Base-by-base conservation (phyloP, 1,139 yeast species). In the Candida freyschussii region DNA sequence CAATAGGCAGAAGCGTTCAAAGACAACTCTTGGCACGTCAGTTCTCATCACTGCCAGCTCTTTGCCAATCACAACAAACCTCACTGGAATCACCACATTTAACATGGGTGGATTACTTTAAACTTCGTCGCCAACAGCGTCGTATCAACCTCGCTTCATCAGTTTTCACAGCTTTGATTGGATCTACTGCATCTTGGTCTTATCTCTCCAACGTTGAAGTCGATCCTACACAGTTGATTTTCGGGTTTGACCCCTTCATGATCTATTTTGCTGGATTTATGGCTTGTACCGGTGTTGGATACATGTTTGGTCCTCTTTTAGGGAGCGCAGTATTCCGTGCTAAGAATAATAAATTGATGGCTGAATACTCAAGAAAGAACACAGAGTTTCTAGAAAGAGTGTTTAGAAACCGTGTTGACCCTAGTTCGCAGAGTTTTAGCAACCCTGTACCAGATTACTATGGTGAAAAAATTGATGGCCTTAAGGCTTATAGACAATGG, bases 361-460 rank as follows among this genome's bases (percentile, higher is more conserved):
- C 55, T 11, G 63, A 63, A 27, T 81, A 71, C 58, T 65, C 64
- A 43, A 45, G 57, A 32, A 87, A 82, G 63, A 91, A 91, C 54
- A 72, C 75, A 45, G 67, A 71, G 27, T 91, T 89, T 50, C 67
- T 89, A 55, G 70, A 73, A 43, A 91, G 77, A 53, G 73, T 91
- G 45, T 75, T 74, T 50, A 65, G 66, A 40, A 82, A 86, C 60
- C 71, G 98, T 50, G 96, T 89, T 26, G 95, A 91, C 60, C 96
- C 98, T 10, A 73, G 89, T n/a, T 78, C 85, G 34, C 96, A 87
- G 62, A 78, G 89, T 52, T 80, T 86, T 60, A 75, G 91, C 41
- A 91, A 91, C 60, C 98, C 97, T 9, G 95, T 91, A 26, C 96
- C 97, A 13, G 98, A 91, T 59, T 93, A 87, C 62, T 91, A 91